Percentiles rank a stretch among this genome's conserved stretches.
Evolutionary conservation across 1,284 basidiomycete species (phyloP).

Genomic region (Naganishia sp.): DNA sequence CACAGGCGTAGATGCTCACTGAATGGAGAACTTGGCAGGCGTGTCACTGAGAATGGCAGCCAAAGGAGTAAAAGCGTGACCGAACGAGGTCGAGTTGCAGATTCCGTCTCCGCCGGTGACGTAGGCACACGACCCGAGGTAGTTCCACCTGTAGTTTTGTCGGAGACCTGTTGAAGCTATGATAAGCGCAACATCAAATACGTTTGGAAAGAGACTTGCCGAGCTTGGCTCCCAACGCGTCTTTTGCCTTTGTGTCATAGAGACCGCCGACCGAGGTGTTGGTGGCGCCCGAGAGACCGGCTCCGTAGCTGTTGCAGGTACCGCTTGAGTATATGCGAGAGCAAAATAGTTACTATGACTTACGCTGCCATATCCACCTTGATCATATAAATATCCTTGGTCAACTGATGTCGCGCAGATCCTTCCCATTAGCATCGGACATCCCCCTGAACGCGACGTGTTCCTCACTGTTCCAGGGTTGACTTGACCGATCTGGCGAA

Average conservation of each 20-base stretch:
- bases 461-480: conserved; percentile 36
- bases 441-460: not conserved
- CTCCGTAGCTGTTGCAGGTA: conserved; percentile 41
- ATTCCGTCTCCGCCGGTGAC: conserved; percentile 44
- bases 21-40: conserved; percentile 39
- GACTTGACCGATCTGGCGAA: conserved; percentile 49
- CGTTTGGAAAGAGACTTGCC: not conserved
- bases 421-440: not conserved
- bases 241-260: conserved; percentile 40
- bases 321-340: not conserved
- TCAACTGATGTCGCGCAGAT: conserved; percentile 27
- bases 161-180: conserved; percentile 40
- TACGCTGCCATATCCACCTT: conserved; percentile 50
- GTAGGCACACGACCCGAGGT: conserved; percentile 51
- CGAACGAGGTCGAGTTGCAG: conserved; percentile 50
- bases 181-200: not conserved
- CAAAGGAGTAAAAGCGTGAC: conserved; percentile 48
- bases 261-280: conserved; percentile 40
- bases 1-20: conserved; percentile 18
- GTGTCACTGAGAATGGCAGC: conserved; percentile 47
- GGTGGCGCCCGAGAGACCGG: conserved; percentile 40
- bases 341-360: conserved; percentile 32
- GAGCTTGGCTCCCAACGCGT: conserved; percentile 39
- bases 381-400: conserved; percentile 45
- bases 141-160: conserved; percentile 51